Evolutionary conservation across 768 basidiomycete species (phyloP).

Genomic region (Coprinellus micaceus): DNA sequence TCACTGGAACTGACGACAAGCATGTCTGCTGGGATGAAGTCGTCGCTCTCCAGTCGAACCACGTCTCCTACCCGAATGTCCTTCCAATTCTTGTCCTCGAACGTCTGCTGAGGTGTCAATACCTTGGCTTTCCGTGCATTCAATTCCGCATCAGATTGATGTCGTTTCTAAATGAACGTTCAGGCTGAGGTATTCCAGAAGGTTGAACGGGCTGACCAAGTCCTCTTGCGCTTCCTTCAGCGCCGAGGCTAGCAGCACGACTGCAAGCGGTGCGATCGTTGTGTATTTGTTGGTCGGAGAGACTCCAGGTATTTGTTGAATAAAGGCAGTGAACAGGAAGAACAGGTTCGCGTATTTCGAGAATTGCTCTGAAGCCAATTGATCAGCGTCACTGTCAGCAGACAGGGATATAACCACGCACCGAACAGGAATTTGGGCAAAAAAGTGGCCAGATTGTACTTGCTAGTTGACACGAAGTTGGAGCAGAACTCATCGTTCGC

Average conservation of each 20-base stretch:
- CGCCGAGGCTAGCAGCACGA: constrained; percentile 89
- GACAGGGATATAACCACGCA: constrained; percentile 34
- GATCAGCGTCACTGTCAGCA: constrained; percentile 6
- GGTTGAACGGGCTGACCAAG: constrained; percentile 41
- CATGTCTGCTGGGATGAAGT: constrained; percentile 95
- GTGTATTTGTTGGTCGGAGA: constrained; percentile 96
- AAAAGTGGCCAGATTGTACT: constrained; percentile 87
- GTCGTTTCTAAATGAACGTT: constrained; percentile 69
- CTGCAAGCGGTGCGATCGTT: constrained; percentile 85
- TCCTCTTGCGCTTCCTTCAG: constrained; percentile 97
- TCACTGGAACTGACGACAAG: constrained; percentile 85
- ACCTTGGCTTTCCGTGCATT: constrained; percentile 82
- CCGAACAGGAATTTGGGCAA: constrained; percentile 90
- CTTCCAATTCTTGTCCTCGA: constrained; percentile 80
- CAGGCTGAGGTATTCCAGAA: background rate
- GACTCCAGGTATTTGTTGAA: constrained; percentile 96
- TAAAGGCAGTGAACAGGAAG: constrained; percentile 95
- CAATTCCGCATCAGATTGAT: constrained; percentile 89
- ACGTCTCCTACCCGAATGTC: constrained; percentile 89
- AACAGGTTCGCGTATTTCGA: constrained; percentile 98
- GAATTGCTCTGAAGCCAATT: constrained; percentile 74
- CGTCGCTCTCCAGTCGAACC: constrained; percentile 84
- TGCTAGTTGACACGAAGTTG: constrained; percentile 91
- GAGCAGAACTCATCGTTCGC: constrained; percentile 66
- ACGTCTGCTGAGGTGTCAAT: constrained; percentile 58